A percentile compares a stretch with the other conserved stretches of the same genome.
These are phyloP conservation scores for Guillardia theta DNA, from an alignment of 78 protist species.

Conservation along the genomic window DNA sequence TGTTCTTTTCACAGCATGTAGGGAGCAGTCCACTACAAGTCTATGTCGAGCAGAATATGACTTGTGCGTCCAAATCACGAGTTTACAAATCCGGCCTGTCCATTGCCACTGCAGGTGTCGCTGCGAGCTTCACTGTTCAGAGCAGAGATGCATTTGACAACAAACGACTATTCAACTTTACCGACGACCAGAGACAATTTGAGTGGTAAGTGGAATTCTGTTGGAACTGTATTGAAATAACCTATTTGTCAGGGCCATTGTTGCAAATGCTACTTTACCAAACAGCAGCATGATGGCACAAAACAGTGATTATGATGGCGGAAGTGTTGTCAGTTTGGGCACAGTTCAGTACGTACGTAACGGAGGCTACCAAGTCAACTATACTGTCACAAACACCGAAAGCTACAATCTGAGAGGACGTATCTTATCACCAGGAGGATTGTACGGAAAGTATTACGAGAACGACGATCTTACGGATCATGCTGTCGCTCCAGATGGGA, in stretches of 20 bases:
- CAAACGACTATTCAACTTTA: not conserved
- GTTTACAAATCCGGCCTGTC: not conserved
- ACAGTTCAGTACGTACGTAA: not conserved
- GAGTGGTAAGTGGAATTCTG: too few relatives aligned
- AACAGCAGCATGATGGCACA: not conserved
- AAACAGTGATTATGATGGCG: not conserved
- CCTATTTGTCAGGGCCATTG: too few relatives aligned
- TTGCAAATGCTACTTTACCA: not conserved
- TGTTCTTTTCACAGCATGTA: not conserved
- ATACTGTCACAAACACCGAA: not conserved
- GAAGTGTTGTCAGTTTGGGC: not conserved
- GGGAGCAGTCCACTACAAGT: not conserved
- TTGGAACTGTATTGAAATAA: too few relatives aligned
- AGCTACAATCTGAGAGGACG: not conserved
- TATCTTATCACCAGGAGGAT: not conserved
- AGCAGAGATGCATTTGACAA: not conserved
- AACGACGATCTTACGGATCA: conserved; percentile 22
- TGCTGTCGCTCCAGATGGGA: not conserved
- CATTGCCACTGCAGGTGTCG: not conserved
- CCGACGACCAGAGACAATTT: not conserved
- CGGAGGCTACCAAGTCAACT: not conserved
- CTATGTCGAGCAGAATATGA: not conserved
- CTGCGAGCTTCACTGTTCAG: conserved; percentile 22
- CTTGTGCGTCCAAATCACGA: not conserved
- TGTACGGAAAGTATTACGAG: conserved; percentile 1